A percentile compares a stretch with the other conserved stretches of the same genome.
phyloP scores from a whole-genome alignment of 805 yeast species.

The Cyberlindnera euphorbiae region DNA sequence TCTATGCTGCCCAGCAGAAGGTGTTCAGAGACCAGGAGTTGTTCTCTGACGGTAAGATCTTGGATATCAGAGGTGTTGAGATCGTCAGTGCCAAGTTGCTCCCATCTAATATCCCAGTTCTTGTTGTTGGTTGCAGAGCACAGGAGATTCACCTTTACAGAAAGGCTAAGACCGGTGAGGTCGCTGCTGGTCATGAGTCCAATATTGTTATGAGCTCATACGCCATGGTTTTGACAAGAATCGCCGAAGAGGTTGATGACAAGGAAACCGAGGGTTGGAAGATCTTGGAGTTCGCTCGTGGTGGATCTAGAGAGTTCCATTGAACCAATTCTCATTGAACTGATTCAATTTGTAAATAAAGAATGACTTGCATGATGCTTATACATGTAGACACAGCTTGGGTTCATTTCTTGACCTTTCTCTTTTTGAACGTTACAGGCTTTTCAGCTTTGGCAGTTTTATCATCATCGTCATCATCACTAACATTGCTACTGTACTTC shows the following conservation, averaged over 20 bases:
- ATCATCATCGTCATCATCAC: constrained; percentile 16
- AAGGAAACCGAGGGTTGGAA: constrained; percentile 96
- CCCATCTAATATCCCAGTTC: constrained; percentile 88
- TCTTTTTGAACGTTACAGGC: constrained; percentile 19
- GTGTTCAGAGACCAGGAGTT: constrained; percentile 87
- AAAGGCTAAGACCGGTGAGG: constrained; percentile 86
- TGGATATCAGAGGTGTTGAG: constrained; percentile 94
- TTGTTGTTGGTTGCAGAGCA: constrained; percentile 92
- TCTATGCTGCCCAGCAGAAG: constrained; percentile 90
- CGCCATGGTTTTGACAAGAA: constrained; percentile 91
- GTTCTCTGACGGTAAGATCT: constrained; percentile 83
- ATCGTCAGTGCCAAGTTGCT: constrained; percentile 81
- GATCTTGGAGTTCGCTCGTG: constrained; percentile 88
- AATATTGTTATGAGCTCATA: constrained; percentile 90
- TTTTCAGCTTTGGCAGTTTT: constrained; percentile 7
- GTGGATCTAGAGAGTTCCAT: constrained; percentile 78
- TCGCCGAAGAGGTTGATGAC: constrained; percentile 87
- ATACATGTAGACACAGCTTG: too few species aligned
- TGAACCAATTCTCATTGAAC: too few species aligned
- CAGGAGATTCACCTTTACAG: constrained; percentile 91
- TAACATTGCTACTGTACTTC: neutral
- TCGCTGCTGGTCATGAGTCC: constrained; percentile 94
- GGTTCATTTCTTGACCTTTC: constrained; percentile 14
- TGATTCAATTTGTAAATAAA: too few species aligned
- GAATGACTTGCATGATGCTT: too few species aligned